Evolutionary conservation across 371 early-diverging fungal genomes (phyloP), one percentile per base, ranked within the genome.

Genomic region (Mucor indicus): DNA sequence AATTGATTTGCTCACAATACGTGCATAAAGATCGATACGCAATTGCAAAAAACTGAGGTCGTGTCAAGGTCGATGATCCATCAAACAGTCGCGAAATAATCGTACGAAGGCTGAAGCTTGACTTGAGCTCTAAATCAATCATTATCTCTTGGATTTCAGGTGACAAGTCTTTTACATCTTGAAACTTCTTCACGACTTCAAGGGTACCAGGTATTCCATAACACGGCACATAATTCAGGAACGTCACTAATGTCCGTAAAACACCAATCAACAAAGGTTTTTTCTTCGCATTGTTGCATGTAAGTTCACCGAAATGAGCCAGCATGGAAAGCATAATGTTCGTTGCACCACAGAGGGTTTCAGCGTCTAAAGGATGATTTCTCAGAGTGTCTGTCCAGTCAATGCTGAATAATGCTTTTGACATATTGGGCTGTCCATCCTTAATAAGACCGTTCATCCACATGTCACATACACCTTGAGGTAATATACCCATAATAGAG

Each of bases 291-390:
- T 67, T 56, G 10, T 42, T 49, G 12, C 55, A 41, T 1, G 64
- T 60, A 21, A 53, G 54, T 8, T 54, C 52, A 4, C 54, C 43
- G 43, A 67, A 67, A 27, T 62, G 45, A 1, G 50, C 48, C 7
- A 67, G 43, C 62, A 71, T 61, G 2, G 71, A 71, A n/a, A 71
- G 19, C 10, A 71, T 20, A 6, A 71, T 53, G 17, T 67, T 71
- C 13, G 53, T 54, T 10, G 57, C 38, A 8, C 55, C 59, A 35
- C 51, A 36, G 17, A 61, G 62, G n/a, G 57, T 55, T 5, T 44
- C 23, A 37, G 44, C 48, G 9, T 58, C 55, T 12, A 69, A 49
- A 8, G 69, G 62, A 1, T 15, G 5, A 12, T 48, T 38, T 0
- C 45, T 29, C 3, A 54, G 40, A n/a, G 55, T 40, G 12, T 25